Conservation (phyloP, 1,284 basidiomycete species). For the Malassezia japonica region DNA sequence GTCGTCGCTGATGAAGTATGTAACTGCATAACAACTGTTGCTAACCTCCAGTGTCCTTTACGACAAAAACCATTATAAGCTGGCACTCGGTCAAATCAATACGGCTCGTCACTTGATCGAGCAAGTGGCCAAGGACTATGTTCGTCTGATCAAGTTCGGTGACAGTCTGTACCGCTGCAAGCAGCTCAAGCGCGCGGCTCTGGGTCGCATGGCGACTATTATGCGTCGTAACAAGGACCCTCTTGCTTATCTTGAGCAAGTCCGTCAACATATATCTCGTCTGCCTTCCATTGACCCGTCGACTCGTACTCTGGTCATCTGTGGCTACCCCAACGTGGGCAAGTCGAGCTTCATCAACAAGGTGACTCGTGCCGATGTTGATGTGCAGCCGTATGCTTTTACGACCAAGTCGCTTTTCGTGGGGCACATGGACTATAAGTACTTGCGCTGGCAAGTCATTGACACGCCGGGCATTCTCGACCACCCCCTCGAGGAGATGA, state of each 20-base stretch:
- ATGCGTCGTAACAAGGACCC: constrained; percentile 48
- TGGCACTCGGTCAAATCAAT: constrained; percentile 48
- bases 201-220: constrained; percentile 48
- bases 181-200: constrained; percentile 47
- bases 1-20: constrained; percentile 43
- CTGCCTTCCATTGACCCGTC: constrained; percentile 45
- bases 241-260: constrained; percentile 47
- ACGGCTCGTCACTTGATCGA: constrained; percentile 46
- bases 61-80: constrained; percentile 49
- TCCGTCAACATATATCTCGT: constrained; percentile 48
- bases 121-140: constrained; percentile 48
- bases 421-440: constrained; percentile 49
- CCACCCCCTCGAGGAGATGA: constrained; percentile 48
- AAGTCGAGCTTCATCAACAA: constrained; percentile 49
- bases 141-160: constrained; percentile 47
- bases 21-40: neutral
- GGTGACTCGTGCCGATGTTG: constrained; percentile 46
- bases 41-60: constrained; percentile 32
- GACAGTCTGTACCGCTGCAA: constrained; percentile 48
- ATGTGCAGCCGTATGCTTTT: constrained; percentile 48
- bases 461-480: constrained; percentile 48
- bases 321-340: constrained; percentile 48
- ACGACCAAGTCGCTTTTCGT: constrained; percentile 48
- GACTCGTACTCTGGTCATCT: constrained; percentile 43
- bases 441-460: constrained; percentile 48